Evolutionary conservation across 495 filamentous ascomycete species (phyloP), one percentile per base, ranked within the genome.

Genomic region (Penicillium canariense): DNA sequence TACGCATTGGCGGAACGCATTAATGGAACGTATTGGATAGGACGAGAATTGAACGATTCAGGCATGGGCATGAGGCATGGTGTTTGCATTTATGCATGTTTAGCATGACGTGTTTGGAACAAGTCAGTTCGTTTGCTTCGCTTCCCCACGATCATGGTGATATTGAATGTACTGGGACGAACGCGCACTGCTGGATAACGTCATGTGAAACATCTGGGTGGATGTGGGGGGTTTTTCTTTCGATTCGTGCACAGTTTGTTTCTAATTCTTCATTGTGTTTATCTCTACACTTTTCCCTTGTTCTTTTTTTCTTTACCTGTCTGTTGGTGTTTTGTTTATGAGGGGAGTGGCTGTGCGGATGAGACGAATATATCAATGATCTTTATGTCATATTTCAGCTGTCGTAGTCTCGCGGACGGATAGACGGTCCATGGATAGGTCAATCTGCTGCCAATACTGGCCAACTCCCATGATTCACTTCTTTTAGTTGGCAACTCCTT

Each of bases 361-460:
- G 59, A 60, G 48, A 61, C 43, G 59, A 61, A 61, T 54, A 61
- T 61, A 60, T 53, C 35, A 44, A 57, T 50, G 54, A 61, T 61
- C 20, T 56, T 43, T 9, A 53, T 53, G 40, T 36, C 25, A 45
- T 15, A n/a, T 6, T 12, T 39, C n/a, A 4, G 6, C 12, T 48
- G 17, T 12, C 5, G 31, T 17, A 23, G 35, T 38, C n/a, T n/a
- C n/a, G n/a, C n/a, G n/a, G n/a, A n/a, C n/a, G n/a, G n/a, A n/a
- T n/a, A n/a, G n/a, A n/a, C n/a, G n/a, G n/a, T n/a, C n/a, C n/a
- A n/a, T n/a, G n/a, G n/a, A n/a, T n/a, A n/a, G n/a, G n/a, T n/a
- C n/a, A n/a, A n/a, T n/a, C n/a, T n/a, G n/a, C n/a, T n/a, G n/a
- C n/a, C n/a, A n/a, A n/a, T n/a, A n/a, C n/a, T n/a, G n/a, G n/a